A percentile compares a stretch with the other conserved stretches of the same genome.
Evolutionary conservation across 768 basidiomycete species (phyloP).

Genomic region (Mycena sanguinolenta): DNA sequence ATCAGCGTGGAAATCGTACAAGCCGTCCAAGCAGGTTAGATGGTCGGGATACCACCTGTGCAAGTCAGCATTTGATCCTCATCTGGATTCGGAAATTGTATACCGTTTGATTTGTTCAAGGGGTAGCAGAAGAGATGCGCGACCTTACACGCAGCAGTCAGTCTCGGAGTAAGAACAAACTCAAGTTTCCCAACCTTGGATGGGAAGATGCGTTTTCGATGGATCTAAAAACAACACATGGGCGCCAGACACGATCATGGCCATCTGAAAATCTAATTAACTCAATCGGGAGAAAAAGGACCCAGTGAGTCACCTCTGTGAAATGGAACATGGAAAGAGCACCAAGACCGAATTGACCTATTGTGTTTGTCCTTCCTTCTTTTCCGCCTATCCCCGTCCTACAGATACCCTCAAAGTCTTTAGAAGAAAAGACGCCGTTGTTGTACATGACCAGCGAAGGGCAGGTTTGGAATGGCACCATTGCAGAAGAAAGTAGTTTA

Average conservation of each 20-base stretch:
- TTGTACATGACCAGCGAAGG: constrained; percentile 63
- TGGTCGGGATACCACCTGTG: constrained; percentile 60
- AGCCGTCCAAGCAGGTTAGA: constrained; percentile 51
- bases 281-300: neutral
- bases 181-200: constrained; percentile 21
- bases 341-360: constrained; percentile 65
- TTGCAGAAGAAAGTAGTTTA: constrained; percentile 47
- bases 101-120: constrained; percentile 53
- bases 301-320: constrained; percentile 54
- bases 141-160: constrained; percentile 23
- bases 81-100: constrained; percentile 1
- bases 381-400: constrained; percentile 62
- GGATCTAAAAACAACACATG: constrained; percentile 60
- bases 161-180: neutral
- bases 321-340: constrained; percentile 67
- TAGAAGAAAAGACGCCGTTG: constrained; percentile 40
- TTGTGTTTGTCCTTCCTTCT: constrained; percentile 49
- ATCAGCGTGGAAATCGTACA: constrained; percentile 55
- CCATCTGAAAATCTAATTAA: constrained; percentile 36
- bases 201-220: constrained; percentile 55
- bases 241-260: constrained; percentile 48
- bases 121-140: constrained; percentile 48
- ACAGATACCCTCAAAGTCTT: constrained; percentile 63
- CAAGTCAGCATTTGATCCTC: neutral
- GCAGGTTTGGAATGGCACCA: constrained; percentile 50